Evolutionary conservation across 257 asterid genomes (phyloP), one percentile per base, ranked within the genome.

Genomic region (Penstemon newberryi): DNA sequence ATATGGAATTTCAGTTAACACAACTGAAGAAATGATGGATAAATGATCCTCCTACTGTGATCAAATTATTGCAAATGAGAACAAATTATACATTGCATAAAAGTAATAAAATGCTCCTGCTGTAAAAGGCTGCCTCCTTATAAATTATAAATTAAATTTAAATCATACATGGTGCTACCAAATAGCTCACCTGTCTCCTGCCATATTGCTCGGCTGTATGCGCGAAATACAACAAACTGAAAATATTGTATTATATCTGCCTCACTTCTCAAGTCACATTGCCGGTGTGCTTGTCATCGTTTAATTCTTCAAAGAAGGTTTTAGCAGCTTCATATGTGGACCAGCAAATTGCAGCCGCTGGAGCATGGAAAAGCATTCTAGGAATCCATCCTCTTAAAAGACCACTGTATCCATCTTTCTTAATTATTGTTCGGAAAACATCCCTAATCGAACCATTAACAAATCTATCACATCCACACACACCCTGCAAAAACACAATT

Each of bases 311-410:
- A 80, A 94, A 94, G 81, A 91, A 89, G 66, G 81, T 12, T 83
- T 94, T 94, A 7, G 83, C 84, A 64, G 99, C 91, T 87, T 94
- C 99, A 55, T 94, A 91, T 0, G 96, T 94, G 7, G 99, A 94
- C 97, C 99, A 94, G 81, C 96, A 89, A 75, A 94, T 89, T 15
- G 99, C 99, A 67, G 99, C 97, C 37, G 99, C 99, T 11, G 97
- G 99, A 63, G 99, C 96, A 74, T 94, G 99, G 85, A 94, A 94
- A 66, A 94, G 96, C 97, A 87, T 87, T 79, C 99, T 82, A 12
- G 99, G 99, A 74, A 77, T 70, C 99, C 97, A 94, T 6, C 99
- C 99, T 78, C 99, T 85, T 81, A 89, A 62, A 38, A 94, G 97
- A 40, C 96, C 99, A 15, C 81, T 72, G 66, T 88, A 91, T 50